Percentiles rank a stretch among this genome's conserved stretches.
Conservation (phyloP, 148 eudicot species). For the Silene conica region DNA sequence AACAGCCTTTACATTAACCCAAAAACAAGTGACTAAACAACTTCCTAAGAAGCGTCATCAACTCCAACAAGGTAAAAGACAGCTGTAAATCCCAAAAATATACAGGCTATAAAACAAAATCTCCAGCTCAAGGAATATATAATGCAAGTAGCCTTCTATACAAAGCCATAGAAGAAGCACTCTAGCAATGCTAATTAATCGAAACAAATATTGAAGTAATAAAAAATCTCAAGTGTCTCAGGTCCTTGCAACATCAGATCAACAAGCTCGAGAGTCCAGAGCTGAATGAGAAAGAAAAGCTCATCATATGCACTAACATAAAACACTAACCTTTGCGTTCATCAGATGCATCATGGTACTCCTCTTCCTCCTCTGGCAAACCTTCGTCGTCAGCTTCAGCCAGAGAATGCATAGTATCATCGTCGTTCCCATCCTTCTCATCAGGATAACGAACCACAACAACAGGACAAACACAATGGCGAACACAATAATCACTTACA, state of each 20-base stretch:
- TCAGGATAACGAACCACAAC: slow-evolving; percentile 86
- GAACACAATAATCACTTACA: slow-evolving; percentile 89
- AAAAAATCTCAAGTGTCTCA: background rate
- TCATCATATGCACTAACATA: background rate
- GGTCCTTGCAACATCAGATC: background rate
- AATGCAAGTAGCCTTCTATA: background rate
- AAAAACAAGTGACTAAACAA: background rate
- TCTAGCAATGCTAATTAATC: background rate
- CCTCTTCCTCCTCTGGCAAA: slow-evolving; percentile 45
- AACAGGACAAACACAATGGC: slow-evolving; percentile 91
- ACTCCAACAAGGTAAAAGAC: background rate
- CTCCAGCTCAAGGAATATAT: too few species aligned
- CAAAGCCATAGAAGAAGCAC: background rate
- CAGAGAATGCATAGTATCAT: slow-evolving; percentile 43
- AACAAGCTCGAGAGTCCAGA: background rate
- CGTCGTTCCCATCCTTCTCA: slow-evolving; percentile 62
- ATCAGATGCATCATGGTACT: slow-evolving; percentile 68
- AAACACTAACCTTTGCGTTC: slow-evolving; percentile 50
- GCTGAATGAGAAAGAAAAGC: background rate
- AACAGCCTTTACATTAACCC: background rate
- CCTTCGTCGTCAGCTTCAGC: slow-evolving; percentile 36
- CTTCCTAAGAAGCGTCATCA: background rate
- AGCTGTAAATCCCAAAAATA: background rate
- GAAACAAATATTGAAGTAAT: background rate
- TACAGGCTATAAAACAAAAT: too few species aligned